Evolutionary conservation across 805 yeast genomes (phyloP).

Genomic region (Allodekkera sacchari): DNA sequence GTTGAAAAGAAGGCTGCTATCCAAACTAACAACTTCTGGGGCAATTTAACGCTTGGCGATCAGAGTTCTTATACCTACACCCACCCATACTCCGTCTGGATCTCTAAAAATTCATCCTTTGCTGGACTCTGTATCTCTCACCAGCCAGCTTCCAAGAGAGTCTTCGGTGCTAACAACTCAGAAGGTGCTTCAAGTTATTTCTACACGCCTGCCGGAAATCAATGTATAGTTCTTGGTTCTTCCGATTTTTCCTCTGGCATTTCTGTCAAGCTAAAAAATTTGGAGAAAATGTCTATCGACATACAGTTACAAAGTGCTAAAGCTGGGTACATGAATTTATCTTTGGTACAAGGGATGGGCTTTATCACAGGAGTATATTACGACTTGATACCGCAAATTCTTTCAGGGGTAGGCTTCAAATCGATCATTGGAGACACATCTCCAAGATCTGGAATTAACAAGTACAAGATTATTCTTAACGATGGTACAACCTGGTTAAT

Average conservation of each 20-base stretch:
- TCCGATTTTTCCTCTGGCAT: conserved; percentile 35
- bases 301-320: conserved; percentile 30
- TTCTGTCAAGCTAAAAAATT: conserved; percentile 34
- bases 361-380: conserved; percentile 43
- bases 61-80: conserved; percentile 51
- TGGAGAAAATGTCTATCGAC: conserved; percentile 43
- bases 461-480: conserved; percentile 32
- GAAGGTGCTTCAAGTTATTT: conserved; percentile 44
- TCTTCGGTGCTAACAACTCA: conserved; percentile 39
- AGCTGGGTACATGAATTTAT: conserved; percentile 33
- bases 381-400: conserved; percentile 35
- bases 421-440: conserved; percentile 29
- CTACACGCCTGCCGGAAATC: conserved; percentile 46
- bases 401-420: conserved; percentile 37
- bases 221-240: conserved; percentile 50
- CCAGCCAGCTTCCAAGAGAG: conserved; percentile 34
- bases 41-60: conserved; percentile 49
- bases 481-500: conserved; percentile 42
- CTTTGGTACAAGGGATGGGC: conserved; percentile 57
- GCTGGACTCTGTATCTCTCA: conserved; percentile 61
- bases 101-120: conserved; percentile 29
- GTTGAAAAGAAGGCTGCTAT: conserved; percentile 39
- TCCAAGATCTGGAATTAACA: conserved; percentile 23
- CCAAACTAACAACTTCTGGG: conserved; percentile 72
- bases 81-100: conserved; percentile 60